Evolutionary conservation across 1,139 yeast genomes (phyloP), one percentile per base, ranked within the genome.

Genomic region (Yamadazyma oceani): DNA sequence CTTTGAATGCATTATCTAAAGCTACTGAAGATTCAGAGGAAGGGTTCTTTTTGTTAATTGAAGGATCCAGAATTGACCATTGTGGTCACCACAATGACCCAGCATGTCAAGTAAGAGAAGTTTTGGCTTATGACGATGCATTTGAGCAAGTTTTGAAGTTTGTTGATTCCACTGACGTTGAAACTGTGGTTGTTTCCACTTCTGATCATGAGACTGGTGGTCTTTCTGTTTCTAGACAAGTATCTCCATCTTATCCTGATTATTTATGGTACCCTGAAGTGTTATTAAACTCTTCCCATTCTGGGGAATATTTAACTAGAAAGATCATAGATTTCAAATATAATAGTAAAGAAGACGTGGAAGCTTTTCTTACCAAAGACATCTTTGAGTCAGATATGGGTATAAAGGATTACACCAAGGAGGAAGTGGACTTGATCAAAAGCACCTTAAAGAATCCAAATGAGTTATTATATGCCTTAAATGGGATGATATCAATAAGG

Each of bases 191-290:
- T 26, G 65, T 88, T 32, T 78, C 89, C 17, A 86, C 95, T 3
- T 82, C 92, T 17, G 96, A 88, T 57, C 96, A 88, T 61, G 96
- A 88, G 58, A 88, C 96, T 29, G 96, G 96, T 45, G 96, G 96
- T 2, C 68, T 88, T 49, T 69, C 66, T 19, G 73, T 85, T 34
- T 87, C 94, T 1, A 77, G 87, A 63, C 96, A 88, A 64, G 63
- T 84, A 17, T 58, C 80, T 7, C 62, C 70, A 23, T 56, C 58
- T 2, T 64, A 64, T 38, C 62, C 62, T 4, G 53, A 49, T 24
- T 49, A 49, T 32, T 52, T 78, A 38, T 87, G 96, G 96, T 75
- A 73, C 50, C 96, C 96, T 4, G 77, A 80, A 49, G 85, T 76
- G 12, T 68, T 88, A 39, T 58, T 68, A 17, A 75, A 80, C 43